phyloP scores from a whole-genome alignment of 345 rosid genomes.

The Cardiospermum halicacabum region DNA sequence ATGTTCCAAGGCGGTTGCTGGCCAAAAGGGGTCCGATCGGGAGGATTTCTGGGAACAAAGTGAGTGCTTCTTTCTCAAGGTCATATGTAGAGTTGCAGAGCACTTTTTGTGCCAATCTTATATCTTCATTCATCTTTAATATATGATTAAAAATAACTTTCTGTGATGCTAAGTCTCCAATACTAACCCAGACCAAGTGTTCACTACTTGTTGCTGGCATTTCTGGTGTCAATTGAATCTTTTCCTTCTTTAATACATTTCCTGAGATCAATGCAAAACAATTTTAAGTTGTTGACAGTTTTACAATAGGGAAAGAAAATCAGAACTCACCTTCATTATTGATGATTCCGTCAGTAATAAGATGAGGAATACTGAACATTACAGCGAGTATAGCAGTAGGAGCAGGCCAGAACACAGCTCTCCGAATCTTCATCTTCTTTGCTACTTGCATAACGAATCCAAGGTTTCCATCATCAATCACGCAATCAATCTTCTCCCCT shows the following conservation, averaged over 20 bases:
- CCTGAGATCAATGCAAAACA: conserved; percentile 20
- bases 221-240: conserved; percentile 18
- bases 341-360: conserved; percentile 39
- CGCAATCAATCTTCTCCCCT: conserved; percentile 28
- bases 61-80: conserved; percentile 26
- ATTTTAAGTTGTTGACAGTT: not conserved
- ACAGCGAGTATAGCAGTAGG: conserved; percentile 28
- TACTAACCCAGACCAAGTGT: conserved; percentile 30
- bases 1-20: conserved; percentile 2
- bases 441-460: conserved; percentile 33
- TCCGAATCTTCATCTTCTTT: conserved; percentile 31
- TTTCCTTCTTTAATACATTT: conserved; percentile 7
- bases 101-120: conserved; percentile 30
- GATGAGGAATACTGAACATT: conserved; percentile 22
- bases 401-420: conserved; percentile 32
- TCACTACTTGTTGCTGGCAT: conserved; percentile 25
- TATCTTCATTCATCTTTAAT: conserved; percentile 6
- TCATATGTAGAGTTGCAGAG: conserved; percentile 27
- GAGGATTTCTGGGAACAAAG: not conserved
- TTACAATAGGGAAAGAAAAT: no score
- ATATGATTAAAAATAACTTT: conserved; percentile 23
- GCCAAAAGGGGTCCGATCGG: conserved; percentile 30
- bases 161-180: conserved; percentile 20
- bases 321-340: conserved; percentile 28
- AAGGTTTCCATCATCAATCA: conserved; percentile 31